phyloP scores from a whole-genome alignment of 306 rosid species.

The Sicyos baderoa region DNA sequence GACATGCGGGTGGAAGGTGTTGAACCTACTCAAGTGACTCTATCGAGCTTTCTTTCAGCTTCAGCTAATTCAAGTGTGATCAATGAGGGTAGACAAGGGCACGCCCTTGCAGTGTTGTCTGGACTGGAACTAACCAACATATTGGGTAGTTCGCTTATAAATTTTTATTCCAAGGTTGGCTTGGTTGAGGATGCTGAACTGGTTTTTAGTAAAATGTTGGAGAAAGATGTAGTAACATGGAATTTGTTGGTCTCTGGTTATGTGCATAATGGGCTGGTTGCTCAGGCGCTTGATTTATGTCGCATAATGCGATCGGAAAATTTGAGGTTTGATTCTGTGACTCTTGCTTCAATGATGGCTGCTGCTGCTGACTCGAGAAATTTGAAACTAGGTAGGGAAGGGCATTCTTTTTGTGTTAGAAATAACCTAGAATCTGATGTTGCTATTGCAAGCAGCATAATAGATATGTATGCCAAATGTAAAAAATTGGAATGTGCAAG shows the following conservation, averaged over 20 bases:
- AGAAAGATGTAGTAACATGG: slow-evolving; percentile 71
- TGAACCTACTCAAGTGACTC: slow-evolving; percentile 49
- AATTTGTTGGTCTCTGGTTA: slow-evolving; percentile 66
- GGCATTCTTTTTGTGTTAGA: slow-evolving; percentile 59
- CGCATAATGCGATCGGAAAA: slow-evolving; percentile 39
- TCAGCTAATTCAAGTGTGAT: slow-evolving; percentile 47
- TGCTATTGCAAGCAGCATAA: slow-evolving; percentile 45
- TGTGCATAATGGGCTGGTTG: slow-evolving; percentile 44
- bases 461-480: slow-evolving; percentile 74
- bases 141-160: slow-evolving; percentile 64
- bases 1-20: slow-evolving; percentile 46
- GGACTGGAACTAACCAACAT: slow-evolving; percentile 49
- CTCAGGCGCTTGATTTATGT: slow-evolving; percentile 48
- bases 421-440: slow-evolving; percentile 51
- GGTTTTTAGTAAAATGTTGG: slow-evolving; percentile 37
- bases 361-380: slow-evolving; percentile 50
- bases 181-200: slow-evolving; percentile 54
- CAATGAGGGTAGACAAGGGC: slow-evolving; percentile 70
- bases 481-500: slow-evolving; percentile 47
- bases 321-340: slow-evolving; percentile 61
- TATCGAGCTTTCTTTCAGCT: slow-evolving; percentile 58
- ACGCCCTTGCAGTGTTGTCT: slow-evolving; percentile 41
- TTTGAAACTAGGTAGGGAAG: slow-evolving; percentile 48
- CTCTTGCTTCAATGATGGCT: slow-evolving; percentile 53
- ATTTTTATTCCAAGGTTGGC: slow-evolving; percentile 74